A percentile compares a stretch with the other conserved stretches of the same genome.
These are phyloP conservation scores for Fusarium praegraminearum DNA, from an alignment of 2,329 filamentous ascomycete species.

Conservation along the genomic window DNA sequence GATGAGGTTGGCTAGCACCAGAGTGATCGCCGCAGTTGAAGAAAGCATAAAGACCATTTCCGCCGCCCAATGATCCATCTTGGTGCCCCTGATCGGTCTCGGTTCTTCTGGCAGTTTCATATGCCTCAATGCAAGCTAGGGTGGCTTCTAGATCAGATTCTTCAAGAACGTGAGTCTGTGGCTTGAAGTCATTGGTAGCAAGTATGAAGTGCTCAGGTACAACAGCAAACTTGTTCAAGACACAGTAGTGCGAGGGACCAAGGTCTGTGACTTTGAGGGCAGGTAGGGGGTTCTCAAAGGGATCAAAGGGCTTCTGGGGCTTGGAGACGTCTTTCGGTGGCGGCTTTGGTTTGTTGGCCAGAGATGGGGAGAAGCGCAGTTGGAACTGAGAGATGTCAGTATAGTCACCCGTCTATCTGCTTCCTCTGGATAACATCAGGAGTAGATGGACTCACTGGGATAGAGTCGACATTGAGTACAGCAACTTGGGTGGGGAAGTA, in stretches of 20 bases:
- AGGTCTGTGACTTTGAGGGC: slow-evolving; percentile 66
- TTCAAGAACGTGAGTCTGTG: slow-evolving; percentile 74
- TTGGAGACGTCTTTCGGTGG: slow-evolving; percentile 49
- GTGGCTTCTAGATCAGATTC: slow-evolving; percentile 70
- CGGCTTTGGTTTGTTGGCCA: slow-evolving; percentile 74
- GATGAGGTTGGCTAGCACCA: slow-evolving; percentile 77
- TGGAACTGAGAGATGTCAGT: slow-evolving; percentile 68
- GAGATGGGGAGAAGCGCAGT: slow-evolving; percentile 75
- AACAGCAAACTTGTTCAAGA: slow-evolving; percentile 81
- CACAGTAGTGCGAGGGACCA: slow-evolving; percentile 68
- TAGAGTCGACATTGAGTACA: slow-evolving; percentile 58
- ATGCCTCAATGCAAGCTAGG: slow-evolving; percentile 71
- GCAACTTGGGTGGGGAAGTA: slow-evolving; percentile 68
- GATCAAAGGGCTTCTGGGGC: slow-evolving; percentile 64
- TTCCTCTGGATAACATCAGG: background rate
- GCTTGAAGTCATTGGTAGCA: slow-evolving; percentile 71
- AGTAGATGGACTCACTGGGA: slow-evolving; percentile 54
- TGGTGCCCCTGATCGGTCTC: slow-evolving; percentile 7
- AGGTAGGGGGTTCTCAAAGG: slow-evolving; percentile 71
- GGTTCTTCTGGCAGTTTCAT: slow-evolving; percentile 49
- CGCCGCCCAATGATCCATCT: slow-evolving; percentile 12
- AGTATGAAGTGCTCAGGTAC: slow-evolving; percentile 79
- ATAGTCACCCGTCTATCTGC: background rate
- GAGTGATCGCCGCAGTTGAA: slow-evolving; percentile 78
- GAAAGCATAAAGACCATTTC: slow-evolving; percentile 68